Conservation (phyloP, 805 yeast genomes). For the Hanseniaspora lindneri region DNA sequence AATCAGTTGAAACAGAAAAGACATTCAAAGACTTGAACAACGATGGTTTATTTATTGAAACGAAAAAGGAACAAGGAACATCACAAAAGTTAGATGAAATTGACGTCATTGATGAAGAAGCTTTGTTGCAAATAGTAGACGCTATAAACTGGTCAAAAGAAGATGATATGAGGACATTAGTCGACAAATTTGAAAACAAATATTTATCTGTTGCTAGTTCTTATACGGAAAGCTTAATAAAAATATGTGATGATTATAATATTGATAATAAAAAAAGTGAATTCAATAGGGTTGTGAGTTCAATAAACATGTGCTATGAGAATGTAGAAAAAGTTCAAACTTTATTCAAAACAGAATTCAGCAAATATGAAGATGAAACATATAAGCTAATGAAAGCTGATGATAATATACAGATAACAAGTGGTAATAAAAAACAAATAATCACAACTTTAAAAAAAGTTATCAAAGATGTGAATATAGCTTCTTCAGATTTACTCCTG, state of each 20-base stretch:
- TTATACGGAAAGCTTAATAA: slow-evolving; percentile 37
- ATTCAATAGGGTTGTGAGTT: slow-evolving; percentile 31
- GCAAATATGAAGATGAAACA: slow-evolving; percentile 56
- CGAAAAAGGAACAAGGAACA: too few species aligned
- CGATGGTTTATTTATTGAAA: too few species aligned
- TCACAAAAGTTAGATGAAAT: too few species aligned
- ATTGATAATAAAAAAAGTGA: background rate
- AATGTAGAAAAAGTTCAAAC: slow-evolving; percentile 44
- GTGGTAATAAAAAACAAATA: slow-evolving; percentile 67
- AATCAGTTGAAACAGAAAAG: background rate
- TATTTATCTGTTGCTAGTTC: slow-evolving; percentile 50
- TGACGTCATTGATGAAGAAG: slow-evolving; percentile 12
- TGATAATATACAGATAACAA: slow-evolving; percentile 70
- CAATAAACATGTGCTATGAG: slow-evolving; percentile 43
- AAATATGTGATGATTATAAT: slow-evolving; percentile 3
- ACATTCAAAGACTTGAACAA: background rate
- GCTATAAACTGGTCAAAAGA: slow-evolving; percentile 54
- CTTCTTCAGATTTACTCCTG: slow-evolving; percentile 39
- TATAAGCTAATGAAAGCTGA: slow-evolving; percentile 61
- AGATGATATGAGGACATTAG: slow-evolving; percentile 50
- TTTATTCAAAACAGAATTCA: slow-evolving; percentile 47
- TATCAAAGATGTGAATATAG: slow-evolving; percentile 56
- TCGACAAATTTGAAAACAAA: slow-evolving; percentile 47
- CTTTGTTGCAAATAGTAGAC: slow-evolving; percentile 46
- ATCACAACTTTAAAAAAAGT: slow-evolving; percentile 60